Base-by-base conservation (phyloP, 2,329 filamentous ascomycete genomes). In the Diplodia sapinea region DNA sequence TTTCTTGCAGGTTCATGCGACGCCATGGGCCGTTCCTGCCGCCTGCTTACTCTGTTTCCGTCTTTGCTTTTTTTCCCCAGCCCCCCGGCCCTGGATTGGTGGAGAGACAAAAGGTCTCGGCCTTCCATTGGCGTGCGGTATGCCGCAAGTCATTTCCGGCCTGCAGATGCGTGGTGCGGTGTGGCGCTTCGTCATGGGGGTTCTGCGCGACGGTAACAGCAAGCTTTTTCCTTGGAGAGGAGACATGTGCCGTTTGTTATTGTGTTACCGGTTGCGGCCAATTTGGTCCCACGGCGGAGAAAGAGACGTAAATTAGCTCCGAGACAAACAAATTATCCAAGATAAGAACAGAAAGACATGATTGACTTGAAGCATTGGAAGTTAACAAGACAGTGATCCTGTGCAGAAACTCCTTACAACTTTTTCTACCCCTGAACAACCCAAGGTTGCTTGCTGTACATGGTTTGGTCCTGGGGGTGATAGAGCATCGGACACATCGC, bases 131-230 rank as follows among this genome's bases (percentile, higher is more conserved):
- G n/a, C 43, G 43, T 47, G 43, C 43, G n/a, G 43, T 47, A 17
- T 47, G 20, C 43, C 43, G 43, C 43, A 20, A 38, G 17, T 47
- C 43, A 47, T 47, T 47, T 20, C 43, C 43, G 43, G n/a, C 43
- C 43, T 47, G 43, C 43, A 47, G 43, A 47, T 47, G 43, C 43
- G 43, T 47, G 43, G 43, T 20, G 43, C n/a, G 43, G 43, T n/a
- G 43, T 47, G 43, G 43, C 43, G 43, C 43, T 47, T 47, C 43
- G 43, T 47, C 43, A 47, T 47, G 43, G 11, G 13, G 43, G 20
- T 11, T 47, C 17, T 47, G 43, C 43, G 43, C n/a, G 43, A 47
- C 43, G 43, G 43, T 47, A n/a, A 11, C n/a, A 47, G 43, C 17
- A 20, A 17, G n/a, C 17, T 47, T 20, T 20, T 47, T 15, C 40